Percentiles rank a stretch among this genome's conserved stretches.
Evolutionary conservation across 2,329 filamentous ascomycete species (phyloP).

Genomic region (Aspergillus terreus): DNA sequence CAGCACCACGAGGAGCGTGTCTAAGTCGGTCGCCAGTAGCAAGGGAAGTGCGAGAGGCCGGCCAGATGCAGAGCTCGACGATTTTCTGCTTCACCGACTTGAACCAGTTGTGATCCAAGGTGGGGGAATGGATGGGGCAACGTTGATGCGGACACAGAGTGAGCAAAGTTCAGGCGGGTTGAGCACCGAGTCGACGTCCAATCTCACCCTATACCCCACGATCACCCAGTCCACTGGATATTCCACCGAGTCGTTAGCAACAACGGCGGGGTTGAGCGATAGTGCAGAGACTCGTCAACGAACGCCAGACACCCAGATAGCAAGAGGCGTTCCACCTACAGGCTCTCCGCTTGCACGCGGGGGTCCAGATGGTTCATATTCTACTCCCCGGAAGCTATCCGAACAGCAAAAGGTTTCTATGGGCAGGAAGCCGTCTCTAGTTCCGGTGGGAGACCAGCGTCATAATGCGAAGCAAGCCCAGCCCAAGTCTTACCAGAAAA

Average conservation of each 20-base stretch:
- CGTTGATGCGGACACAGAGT: constrained; percentile 36
- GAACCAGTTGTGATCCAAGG: constrained; percentile 50
- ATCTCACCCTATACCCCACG: constrained; percentile 17
- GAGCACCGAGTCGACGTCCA: constrained; percentile 28
- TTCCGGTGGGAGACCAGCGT: neutral
- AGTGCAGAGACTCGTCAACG: too few relatives aligned
- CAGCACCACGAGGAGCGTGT: constrained; percentile 36
- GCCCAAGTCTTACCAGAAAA: constrained; percentile 12
- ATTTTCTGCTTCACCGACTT: constrained; percentile 45
- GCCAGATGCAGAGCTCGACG: constrained; percentile 44
- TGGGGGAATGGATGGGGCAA: constrained; percentile 34
- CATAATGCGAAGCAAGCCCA: neutral
- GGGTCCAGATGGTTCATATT: too few relatives aligned
- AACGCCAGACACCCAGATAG: too few relatives aligned
- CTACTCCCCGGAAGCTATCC: too few relatives aligned
- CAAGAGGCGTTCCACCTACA: too few relatives aligned
- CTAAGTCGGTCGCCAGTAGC: constrained; percentile 33
- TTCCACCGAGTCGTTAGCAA: constrained; percentile 32
- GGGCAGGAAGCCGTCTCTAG: neutral
- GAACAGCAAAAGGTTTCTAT: neutral
- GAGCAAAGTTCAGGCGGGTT: constrained; percentile 37
- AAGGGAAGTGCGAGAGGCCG: constrained; percentile 41
- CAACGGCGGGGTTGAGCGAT: constrained; percentile 18
- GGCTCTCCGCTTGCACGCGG: too few relatives aligned
- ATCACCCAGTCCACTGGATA: constrained; percentile 25